A percentile compares a stretch with the other conserved stretches of the same genome.
phyloP scores from a whole-genome alignment of 75 land plant genomes.

The Sequoia sempervirens region DNA sequence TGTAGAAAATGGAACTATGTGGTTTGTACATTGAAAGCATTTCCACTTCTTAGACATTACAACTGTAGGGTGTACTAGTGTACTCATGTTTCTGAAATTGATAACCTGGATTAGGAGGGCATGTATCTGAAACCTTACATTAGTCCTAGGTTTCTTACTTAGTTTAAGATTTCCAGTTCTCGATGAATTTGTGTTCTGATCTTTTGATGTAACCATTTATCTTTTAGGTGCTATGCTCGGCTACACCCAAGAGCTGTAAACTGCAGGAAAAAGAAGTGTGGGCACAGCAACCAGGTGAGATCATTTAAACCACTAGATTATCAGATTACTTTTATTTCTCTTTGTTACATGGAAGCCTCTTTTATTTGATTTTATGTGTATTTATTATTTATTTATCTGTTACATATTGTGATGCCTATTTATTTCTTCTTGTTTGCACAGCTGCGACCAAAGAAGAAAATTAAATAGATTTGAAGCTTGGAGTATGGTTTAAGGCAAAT shows the following conservation, averaged over 20 bases:
- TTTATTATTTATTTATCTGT: neutral
- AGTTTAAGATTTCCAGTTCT: no score
- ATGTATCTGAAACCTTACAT: neutral
- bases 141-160: no score
- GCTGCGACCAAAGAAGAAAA: slow-evolving; percentile 71
- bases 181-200: no score
- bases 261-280: slow-evolving; percentile 74
- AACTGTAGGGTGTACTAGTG: no score
- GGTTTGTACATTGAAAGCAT: no score
- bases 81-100: no score
- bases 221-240: slow-evolving; percentile 66
- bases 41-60: no score
- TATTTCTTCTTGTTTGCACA: slow-evolving; percentile 17
- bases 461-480: slow-evolving; percentile 21
- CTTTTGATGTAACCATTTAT: neutral
- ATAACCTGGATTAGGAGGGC: no score
- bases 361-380: neutral
- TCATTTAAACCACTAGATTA: no score
- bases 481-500: no score
- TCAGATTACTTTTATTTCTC: neutral
- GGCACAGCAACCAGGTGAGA: slow-evolving; percentile 58
- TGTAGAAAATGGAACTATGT: no score
- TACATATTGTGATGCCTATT: neutral
- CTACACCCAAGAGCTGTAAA: slow-evolving; percentile 70
- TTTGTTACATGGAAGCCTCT: neutral